phyloP scores from a whole-genome alignment of 1,284 basidiomycete species.

The Apiotrichum brassicae region DNA sequence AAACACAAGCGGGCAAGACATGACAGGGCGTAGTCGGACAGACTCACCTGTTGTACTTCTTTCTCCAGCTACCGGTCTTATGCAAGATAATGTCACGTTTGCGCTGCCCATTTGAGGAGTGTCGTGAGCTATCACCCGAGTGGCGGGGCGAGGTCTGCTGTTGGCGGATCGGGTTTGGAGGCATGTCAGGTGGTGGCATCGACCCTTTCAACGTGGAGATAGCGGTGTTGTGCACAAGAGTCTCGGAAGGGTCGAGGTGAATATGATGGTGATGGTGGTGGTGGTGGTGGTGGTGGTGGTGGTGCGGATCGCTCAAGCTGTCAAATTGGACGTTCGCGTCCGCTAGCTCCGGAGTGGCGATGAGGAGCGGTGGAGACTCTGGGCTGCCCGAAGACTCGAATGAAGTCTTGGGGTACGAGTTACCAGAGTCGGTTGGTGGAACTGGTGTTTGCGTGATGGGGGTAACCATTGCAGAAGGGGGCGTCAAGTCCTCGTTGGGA shows the following conservation, averaged over 20 bases:
- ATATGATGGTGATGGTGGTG: neutral
- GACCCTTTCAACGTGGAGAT: neutral
- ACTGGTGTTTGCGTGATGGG: neutral
- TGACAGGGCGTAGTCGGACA: neutral
- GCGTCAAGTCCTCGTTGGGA: neutral
- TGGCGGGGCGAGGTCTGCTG: neutral
- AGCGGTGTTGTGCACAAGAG: too few species aligned
- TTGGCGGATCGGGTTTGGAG: neutral
- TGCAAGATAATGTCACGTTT: constrained; percentile 5
- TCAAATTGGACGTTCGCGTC: constrained; percentile 1
- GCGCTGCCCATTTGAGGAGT: neutral
- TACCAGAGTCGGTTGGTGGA: neutral
- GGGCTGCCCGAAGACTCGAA: neutral
- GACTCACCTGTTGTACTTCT: constrained; percentile 38
- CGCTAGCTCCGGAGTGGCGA: neutral
- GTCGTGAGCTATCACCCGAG: neutral
- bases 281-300: neutral
- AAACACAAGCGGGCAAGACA: too few species aligned
- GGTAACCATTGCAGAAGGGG: neutral
- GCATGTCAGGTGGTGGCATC: neutral
- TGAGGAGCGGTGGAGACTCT: constrained; percentile 1
- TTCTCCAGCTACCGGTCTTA: constrained; percentile 24
- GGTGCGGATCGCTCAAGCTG: neutral
- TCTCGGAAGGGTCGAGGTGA: neutral
- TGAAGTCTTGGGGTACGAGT: neutral